These are phyloP conservation scores for Amphirosellinia nigrospora DNA, from an alignment of 495 filamentous ascomycete genomes.

Conservation along the genomic window DNA sequence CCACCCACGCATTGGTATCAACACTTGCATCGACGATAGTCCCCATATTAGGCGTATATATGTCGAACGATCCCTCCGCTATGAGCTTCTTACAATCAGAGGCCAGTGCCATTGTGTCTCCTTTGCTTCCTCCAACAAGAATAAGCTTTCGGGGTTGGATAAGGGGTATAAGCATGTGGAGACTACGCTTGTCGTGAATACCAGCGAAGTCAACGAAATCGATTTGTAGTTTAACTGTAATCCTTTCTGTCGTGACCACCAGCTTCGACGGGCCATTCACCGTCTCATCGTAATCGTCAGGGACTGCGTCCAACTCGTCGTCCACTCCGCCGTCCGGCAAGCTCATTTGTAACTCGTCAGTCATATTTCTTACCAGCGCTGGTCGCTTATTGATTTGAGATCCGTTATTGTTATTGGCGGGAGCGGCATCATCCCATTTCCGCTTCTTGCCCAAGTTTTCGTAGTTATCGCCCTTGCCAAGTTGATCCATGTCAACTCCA, in stretches of 20 bases:
- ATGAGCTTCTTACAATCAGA: conserved; percentile 81
- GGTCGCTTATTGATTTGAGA: conserved; percentile 46
- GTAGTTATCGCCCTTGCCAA: conserved; percentile 52
- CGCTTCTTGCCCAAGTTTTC: conserved; percentile 88
- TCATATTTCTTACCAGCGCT: conserved; percentile 42
- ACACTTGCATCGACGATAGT: conserved; percentile 84
- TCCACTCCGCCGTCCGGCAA: conserved; percentile 47
- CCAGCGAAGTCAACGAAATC: conserved; percentile 91
- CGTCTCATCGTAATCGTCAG: conserved; percentile 63
- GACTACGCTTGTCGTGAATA: conserved; percentile 87
- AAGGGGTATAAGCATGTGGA: conserved; percentile 93
- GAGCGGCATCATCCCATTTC: conserved; percentile 80
- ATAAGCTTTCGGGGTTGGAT: conserved; percentile 95
- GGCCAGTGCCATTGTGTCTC: conserved; percentile 79
- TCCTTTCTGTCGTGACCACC: conserved; percentile 60
- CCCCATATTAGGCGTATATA: conserved; percentile 81
- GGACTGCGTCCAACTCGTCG: conserved; percentile 59
- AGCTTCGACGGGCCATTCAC: conserved; percentile 78
- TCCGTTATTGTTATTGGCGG: conserved; percentile 45
- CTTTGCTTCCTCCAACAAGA: conserved; percentile 76
- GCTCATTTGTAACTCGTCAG: conserved; percentile 51
- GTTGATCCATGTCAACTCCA: conserved; percentile 58
- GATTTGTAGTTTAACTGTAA: conserved; percentile 74
- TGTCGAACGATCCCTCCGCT: conserved; percentile 58
- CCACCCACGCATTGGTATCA: conserved; percentile 96